Evolutionary conservation across 2,329 filamentous ascomycete species (phyloP).

Genomic region (Pezicula neosporulosa): DNA sequence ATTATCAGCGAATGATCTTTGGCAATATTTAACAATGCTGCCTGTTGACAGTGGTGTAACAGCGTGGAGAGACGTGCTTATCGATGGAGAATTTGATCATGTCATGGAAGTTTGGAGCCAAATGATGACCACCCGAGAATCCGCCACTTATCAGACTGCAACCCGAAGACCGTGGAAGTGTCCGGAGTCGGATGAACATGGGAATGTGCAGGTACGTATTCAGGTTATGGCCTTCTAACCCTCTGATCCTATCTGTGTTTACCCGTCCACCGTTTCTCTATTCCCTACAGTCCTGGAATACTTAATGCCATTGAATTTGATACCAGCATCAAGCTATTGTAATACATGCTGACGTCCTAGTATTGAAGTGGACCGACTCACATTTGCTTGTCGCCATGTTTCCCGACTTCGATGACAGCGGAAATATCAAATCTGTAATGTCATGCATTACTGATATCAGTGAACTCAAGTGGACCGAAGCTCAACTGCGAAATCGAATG

Average conservation of each 20-base stretch:
- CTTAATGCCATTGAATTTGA: too few species aligned
- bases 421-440: conserved; percentile 15
- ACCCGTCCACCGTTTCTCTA: too few species aligned
- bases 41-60: conserved; percentile 2
- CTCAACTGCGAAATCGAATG: conserved; percentile 31
- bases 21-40: conserved; percentile 11
- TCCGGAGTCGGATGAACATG: conserved; percentile 11
- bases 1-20: conserved; percentile 15
- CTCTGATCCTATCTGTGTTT: too few species aligned
- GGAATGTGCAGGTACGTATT: neutral
- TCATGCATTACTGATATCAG: conserved; percentile 9
- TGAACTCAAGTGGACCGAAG: conserved; percentile 15
- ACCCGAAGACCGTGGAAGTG: conserved; percentile 10
- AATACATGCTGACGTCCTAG: too few species aligned
- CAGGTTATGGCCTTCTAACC: too few species aligned
- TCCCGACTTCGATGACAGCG: conserved; percentile 16
- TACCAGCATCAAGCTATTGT: too few species aligned
- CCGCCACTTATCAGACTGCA: conserved; percentile 10
- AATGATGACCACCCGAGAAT: conserved; percentile 4
- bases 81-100: conserved; percentile 7
- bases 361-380: conserved; percentile 10
- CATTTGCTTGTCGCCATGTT: conserved; percentile 14
- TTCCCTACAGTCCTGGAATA: too few species aligned
- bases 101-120: conserved; percentile 8
- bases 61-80: conserved; percentile 10